phyloP scores from a whole-genome alignment of 225 moss, liverwort and hornwort species.

The Bryoerythrophyllum caledonicum region DNA sequence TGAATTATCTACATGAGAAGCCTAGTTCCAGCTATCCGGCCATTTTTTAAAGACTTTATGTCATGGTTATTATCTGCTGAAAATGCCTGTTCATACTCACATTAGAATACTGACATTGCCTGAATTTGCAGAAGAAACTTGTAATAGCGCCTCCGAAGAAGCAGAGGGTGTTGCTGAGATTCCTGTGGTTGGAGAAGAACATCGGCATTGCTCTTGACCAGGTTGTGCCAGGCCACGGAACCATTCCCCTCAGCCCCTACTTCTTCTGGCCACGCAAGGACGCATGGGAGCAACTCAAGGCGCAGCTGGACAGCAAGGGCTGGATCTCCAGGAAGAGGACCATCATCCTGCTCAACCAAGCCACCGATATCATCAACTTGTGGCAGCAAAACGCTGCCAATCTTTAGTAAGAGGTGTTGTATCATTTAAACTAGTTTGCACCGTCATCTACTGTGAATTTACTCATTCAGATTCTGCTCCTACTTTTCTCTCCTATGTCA shows the following conservation, averaged over 20 bases:
- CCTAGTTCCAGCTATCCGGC: not conserved
- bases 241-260: constrained; percentile 77
- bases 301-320: constrained; percentile 74
- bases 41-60: too few species aligned
- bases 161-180: constrained; percentile 75
- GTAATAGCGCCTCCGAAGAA: constrained; percentile 45
- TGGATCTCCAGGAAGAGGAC: constrained; percentile 82
- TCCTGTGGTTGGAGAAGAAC: constrained; percentile 88
- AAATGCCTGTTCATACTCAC: not conserved
- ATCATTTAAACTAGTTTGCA: constrained; percentile 5
- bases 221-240: constrained; percentile 77
- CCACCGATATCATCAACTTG: constrained; percentile 84
- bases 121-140: constrained; percentile 48
- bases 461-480: not conserved
- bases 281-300: constrained; percentile 80
- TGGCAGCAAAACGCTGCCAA: constrained; percentile 86
- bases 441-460: not conserved
- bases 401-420: constrained; percentile 25
- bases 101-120: too few species aligned
- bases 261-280: constrained; percentile 91
- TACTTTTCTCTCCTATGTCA: not conserved
- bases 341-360: constrained; percentile 80
- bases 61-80: too few species aligned
- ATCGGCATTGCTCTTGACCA: constrained; percentile 85
- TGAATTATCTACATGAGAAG: not conserved